Base-by-base conservation (phyloP, 1,139 yeast species). In the Zygosaccharomyces sapae region DNA sequence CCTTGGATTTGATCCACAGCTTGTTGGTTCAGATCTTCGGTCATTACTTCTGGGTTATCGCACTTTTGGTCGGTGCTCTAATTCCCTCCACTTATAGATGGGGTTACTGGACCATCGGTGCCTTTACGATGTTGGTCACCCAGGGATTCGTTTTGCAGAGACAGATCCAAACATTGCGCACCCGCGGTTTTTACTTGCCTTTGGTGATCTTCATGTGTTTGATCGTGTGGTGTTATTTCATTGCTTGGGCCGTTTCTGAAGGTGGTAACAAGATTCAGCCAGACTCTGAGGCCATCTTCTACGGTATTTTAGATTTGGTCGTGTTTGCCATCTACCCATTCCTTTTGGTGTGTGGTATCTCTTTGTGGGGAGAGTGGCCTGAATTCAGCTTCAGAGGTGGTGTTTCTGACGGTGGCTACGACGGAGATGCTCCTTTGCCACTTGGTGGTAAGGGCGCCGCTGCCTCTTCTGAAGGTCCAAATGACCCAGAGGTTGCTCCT, bases 231-330 rank as follows among this genome's bases (percentile, higher is more conserved):
- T 66, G 79, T 51, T 80, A 81, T 60, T 80, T 81, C 36, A 66
- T 81, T 52, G 64, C 70, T 45, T 81, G 86, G 86, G 86, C 80
- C 62, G 69, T 81, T 49, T 68, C 76, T 54, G 86, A 81, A 57
- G 87, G 86, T 70, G 86, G 86, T 64, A 81, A 81, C 59, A 76
- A 70, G 38, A 80, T 81, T 53, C 78, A 76, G 56, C 82, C 83
- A 36, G 84, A 79, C 58, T 75, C 82, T n/a, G 86, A 80, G 63
- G 80, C 82, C 44, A 81, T 75, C 16, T 81, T 80, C 67, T 79
- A 77, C 56, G 86, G 86, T 68, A 68, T 81, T 43, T 70, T 81
- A 55, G 86, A 81, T 59, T 57, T 80, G 45, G 56, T 74, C 41
- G 66, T 69, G 44, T 77, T 76, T 58, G 71, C 70, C 40, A 42